A percentile compares a stretch with the other conserved stretches of the same genome.
Conservation (phyloP, 1,284 basidiomycete species). For the Moesziomyces antarcticus region DNA sequence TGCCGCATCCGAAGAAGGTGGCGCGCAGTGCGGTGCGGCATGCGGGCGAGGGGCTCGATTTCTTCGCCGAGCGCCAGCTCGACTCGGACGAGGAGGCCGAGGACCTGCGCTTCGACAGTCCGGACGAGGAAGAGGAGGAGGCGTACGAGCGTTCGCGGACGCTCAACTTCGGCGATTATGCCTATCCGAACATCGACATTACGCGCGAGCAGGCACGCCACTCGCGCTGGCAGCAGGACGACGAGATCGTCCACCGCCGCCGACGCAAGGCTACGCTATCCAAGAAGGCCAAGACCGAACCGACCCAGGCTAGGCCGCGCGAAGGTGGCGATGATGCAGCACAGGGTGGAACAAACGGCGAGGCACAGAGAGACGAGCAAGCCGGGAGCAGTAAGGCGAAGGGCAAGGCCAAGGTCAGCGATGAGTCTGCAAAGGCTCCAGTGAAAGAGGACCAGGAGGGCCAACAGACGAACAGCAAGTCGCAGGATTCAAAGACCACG, state of each 20-base stretch:
- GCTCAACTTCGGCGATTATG: slow-evolving; percentile 89
- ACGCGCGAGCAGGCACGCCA: slow-evolving; percentile 73
- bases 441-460: not conserved
- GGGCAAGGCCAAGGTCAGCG: slow-evolving; percentile 19
- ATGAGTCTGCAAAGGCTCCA: not conserved
- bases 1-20: slow-evolving; percentile 25
- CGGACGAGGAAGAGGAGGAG: slow-evolving; percentile 75
- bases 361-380: not conserved
- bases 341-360: not conserved
- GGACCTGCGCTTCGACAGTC: slow-evolving; percentile 76
- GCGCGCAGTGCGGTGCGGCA: slow-evolving; percentile 29
- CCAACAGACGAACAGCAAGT: not conserved
- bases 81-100: slow-evolving; percentile 68
- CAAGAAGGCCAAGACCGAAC: slow-evolving; percentile 18
- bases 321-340: slow-evolving; percentile 8
- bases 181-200: slow-evolving; percentile 88
- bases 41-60: slow-evolving; percentile 42
- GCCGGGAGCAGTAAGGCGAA: not conserved
- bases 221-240: slow-evolving; percentile 40
- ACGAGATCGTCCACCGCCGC: slow-evolving; percentile 49
- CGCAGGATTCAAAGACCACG: not conserved
- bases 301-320: not conserved
- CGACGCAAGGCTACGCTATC: slow-evolving; percentile 32
- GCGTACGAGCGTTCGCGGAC: slow-evolving; percentile 78
- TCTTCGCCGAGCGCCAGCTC: slow-evolving; percentile 45